Base-by-base conservation (phyloP, 257 asterid species). In the Paraleonurus japonicus region DNA sequence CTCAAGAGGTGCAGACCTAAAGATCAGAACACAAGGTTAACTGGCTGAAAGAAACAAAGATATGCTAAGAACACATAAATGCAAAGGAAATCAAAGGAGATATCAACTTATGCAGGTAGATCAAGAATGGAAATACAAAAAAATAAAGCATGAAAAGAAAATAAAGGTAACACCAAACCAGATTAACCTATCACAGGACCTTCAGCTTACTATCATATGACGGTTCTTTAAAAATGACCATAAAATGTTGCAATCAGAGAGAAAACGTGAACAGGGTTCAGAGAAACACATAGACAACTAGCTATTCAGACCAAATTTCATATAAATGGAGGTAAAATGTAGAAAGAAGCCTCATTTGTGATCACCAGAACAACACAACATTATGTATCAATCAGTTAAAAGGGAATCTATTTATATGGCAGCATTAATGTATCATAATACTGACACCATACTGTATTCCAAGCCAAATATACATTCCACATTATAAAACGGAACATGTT, bases 1-100 rank as follows among this genome's bases (percentile, higher is more conserved):
- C 10, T 22, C 65, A 62, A 39, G 58, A 73, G 67, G 67, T 17
- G 68, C 9, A 51, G 30, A 37, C 33, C 32, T 53, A 64, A 16
- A n/a, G 48, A 41, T 65, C 30, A 7, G 17, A 66, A 30, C 26
- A 24, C 19, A 37, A 67, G 68, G 48, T 37, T 37, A 41, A 41
- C 43, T 41, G 48, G 48, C 48, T 11, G 48, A 41, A 17, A 24
- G 61, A 65, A 54, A 65, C 61, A 54, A 41, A 65, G 61, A 33
- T 28, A 7, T 16, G 43, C 13, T 20, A 54, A 0, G 59, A 19
- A 26, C 15, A 54, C 43, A 51, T 16, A 27, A 45, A 9, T 57
- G 55, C 32, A 43, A 57, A 7, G 45, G 20, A 59, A 65, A 35
- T 20, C 10, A 3, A 72, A 11, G 67, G n/a, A 63, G 48, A 54